Evolutionary conservation across 192 early-diverging fungal genomes (phyloP), one percentile per base, ranked within the genome.

Genomic region (Umbelopsis ramanniana): DNA sequence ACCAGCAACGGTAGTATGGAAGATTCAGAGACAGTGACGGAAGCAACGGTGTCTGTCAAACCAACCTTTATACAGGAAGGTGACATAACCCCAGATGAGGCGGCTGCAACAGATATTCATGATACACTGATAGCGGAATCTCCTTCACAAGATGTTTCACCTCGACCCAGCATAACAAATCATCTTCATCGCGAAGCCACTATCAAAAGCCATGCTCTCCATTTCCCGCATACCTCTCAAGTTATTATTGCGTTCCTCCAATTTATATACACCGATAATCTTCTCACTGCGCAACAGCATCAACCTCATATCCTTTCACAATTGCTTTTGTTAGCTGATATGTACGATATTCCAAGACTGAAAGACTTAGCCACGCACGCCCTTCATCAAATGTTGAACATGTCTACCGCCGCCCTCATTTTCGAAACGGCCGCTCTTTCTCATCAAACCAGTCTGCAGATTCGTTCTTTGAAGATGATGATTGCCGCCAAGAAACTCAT

Each of bases 281-380:
- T 92, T 52, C 82, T 91, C 66, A 87, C 88, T n/a, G 81, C 84
- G 4, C 88, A 90, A 48, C 89, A 90, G 45, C 84, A 89, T 57
- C 89, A 90, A 23, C 83, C 88, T 7, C 85, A 89, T 5, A 87
- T 92, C 6, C 73, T 92, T 11, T 88, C 89, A 52, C 88, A 91
- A 55, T 73, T 92, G 5, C 70, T 92, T 48, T 79, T 83, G 0
- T 71, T 90, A 7, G 84, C 89, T n/a, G 87, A 89, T 52, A 86
- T 87, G 74, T 91, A 90, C 73, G 72, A 80, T 24, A 55, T 92
- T 21, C 82, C 87, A 50, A 75, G 83, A 46, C 79, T 92, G n/a
- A 83, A 83, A 9, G 78, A 84, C 52, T 72, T 87, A 19, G 76
- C 85, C 0, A 83, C 86, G 0, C 86, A 85, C 37, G 81, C 87